These are phyloP conservation scores for Pleochaeta shiraiana DNA, from an alignment of 2,329 filamentous ascomycete species.

Conservation along the genomic window DNA sequence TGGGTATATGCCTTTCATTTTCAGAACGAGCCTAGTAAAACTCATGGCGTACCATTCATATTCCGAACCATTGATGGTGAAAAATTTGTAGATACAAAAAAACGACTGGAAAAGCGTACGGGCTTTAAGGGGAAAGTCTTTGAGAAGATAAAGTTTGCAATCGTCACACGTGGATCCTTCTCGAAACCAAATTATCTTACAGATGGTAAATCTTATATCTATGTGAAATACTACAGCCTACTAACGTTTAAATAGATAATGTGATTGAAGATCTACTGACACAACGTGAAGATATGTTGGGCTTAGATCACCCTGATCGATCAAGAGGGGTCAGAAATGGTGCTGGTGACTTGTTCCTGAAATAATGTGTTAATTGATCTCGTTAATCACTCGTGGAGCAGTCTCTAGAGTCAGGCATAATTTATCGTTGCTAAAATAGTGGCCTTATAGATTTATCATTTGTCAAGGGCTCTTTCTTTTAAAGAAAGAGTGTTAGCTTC, in stretches of 20 bases:
- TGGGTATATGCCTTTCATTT: constrained; percentile 77
- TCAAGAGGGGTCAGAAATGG: constrained; percentile 35
- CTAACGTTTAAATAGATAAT: constrained; percentile 8
- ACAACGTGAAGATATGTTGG: constrained; percentile 37
- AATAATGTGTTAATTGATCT: constrained; percentile 18
- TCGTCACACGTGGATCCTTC: constrained; percentile 49
- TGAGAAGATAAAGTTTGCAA: constrained; percentile 93
- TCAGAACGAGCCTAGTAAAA: constrained; percentile 65
- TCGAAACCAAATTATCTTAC: constrained; percentile 63
- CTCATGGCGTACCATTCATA: constrained; percentile 78
- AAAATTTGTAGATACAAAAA: constrained; percentile 75
- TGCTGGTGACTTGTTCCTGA: constrained; percentile 38
- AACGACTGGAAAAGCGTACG: constrained; percentile 78
- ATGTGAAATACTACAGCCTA: not conserved
- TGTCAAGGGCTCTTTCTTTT: no score
- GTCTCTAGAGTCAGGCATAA: no score
- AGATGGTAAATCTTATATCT: constrained; percentile 43
- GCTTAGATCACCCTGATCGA: constrained; percentile 43
- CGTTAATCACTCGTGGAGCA: no score
- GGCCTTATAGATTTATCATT: no score
- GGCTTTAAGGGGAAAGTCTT: constrained; percentile 96
- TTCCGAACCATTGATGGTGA: constrained; percentile 74
- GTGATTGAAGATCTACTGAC: constrained; percentile 27
- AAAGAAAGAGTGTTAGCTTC: no score
- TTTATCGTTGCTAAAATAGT: no score